Percentiles rank a stretch among this genome's conserved stretches.
Evolutionary conservation across 1,284 basidiomycete species (phyloP).

Genomic region (Agroathelia rolfsii): DNA sequence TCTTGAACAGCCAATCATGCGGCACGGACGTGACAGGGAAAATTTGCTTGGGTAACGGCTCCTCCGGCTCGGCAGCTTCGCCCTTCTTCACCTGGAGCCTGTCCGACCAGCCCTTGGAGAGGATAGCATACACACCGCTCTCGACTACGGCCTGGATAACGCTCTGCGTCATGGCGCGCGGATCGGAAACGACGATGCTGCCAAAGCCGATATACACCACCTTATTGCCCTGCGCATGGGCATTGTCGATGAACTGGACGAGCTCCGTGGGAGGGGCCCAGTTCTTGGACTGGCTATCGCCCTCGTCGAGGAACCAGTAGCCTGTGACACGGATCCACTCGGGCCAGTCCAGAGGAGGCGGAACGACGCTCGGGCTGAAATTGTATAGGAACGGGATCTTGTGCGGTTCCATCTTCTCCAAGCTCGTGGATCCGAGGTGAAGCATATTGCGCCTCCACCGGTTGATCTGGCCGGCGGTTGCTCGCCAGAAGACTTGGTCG

Average conservation of each 20-base stretch:
- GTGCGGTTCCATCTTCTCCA: conserved; percentile 92
- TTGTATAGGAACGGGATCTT: conserved; percentile 98
- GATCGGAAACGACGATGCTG: conserved; percentile 96
- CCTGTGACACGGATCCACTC: conserved; percentile 97
- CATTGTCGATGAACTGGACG: conserved; percentile 72
- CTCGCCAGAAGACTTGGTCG: conserved; percentile 97
- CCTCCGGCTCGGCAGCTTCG: conserved; percentile 52
- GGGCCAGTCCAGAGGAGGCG: conserved; percentile 92
- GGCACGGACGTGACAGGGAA: conserved; percentile 83
- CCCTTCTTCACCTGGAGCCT: conserved; percentile 62
- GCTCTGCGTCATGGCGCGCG: conserved; percentile 81
- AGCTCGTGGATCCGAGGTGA: conserved; percentile 70
- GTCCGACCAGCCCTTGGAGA: conserved; percentile 98
- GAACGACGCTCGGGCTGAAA: conserved; percentile 84
- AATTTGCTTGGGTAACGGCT: conserved; percentile 67
- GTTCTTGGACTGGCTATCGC: conserved; percentile 77
- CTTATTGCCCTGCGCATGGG: conserved; percentile 71
- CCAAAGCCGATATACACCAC: conserved; percentile 98
- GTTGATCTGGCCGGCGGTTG: conserved; percentile 89
- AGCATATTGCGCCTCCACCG: conserved; percentile 80
- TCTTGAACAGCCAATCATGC: conserved; percentile 94
- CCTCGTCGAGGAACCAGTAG: conserved; percentile 92
- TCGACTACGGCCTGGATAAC: conserved; percentile 82
- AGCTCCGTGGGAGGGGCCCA: conserved; percentile 82
- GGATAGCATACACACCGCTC: conserved; percentile 81